Conservation (phyloP, 83 land plant species). For the Diphasiastrum complanatum region DNA sequence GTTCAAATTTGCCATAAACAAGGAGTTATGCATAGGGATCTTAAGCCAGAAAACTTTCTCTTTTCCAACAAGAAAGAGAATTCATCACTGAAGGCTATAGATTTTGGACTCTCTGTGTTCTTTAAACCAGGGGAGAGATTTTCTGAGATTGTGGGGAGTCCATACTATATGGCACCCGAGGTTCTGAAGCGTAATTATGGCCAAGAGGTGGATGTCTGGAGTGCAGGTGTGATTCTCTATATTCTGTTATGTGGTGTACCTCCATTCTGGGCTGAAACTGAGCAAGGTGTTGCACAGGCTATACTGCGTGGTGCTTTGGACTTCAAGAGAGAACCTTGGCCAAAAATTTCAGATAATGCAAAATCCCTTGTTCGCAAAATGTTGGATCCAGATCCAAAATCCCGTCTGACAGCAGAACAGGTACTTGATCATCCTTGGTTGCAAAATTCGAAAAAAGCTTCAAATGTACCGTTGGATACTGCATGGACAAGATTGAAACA, state of each 20-base stretch:
- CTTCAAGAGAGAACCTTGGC: not conserved
- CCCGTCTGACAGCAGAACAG: not conserved
- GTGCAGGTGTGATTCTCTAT: too few relatives aligned
- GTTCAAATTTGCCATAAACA: not conserved
- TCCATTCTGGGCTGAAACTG: too few relatives aligned
- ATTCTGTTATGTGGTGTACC: too few relatives aligned
- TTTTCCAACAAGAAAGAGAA: too few relatives aligned
- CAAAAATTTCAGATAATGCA: not conserved
- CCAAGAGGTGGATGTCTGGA: too few relatives aligned
- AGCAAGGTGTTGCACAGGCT: constrained; percentile 2
- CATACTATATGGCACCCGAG: too few relatives aligned
- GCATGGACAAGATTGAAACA: too few relatives aligned
- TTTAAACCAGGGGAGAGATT: constrained; percentile 1
- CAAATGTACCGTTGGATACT: too few relatives aligned
- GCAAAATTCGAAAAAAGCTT: constrained; percentile 10
- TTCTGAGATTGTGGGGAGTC: not conserved
- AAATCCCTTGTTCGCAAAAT: not conserved
- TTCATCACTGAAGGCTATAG: not conserved
- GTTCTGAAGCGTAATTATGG: too few relatives aligned
- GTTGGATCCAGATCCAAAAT: too few relatives aligned
- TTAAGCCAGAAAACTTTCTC: too few relatives aligned
- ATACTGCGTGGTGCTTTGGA: not conserved
- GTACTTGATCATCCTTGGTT: constrained; percentile 9
- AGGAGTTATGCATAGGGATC: too few relatives aligned
- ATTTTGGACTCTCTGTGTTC: constrained; percentile 7